Percentiles rank a stretch among this genome's conserved stretches.
These are phyloP conservation scores for Pleurotus salmoneostramineus DNA, from an alignment of 768 basidiomycete species.

Conservation along the genomic window DNA sequence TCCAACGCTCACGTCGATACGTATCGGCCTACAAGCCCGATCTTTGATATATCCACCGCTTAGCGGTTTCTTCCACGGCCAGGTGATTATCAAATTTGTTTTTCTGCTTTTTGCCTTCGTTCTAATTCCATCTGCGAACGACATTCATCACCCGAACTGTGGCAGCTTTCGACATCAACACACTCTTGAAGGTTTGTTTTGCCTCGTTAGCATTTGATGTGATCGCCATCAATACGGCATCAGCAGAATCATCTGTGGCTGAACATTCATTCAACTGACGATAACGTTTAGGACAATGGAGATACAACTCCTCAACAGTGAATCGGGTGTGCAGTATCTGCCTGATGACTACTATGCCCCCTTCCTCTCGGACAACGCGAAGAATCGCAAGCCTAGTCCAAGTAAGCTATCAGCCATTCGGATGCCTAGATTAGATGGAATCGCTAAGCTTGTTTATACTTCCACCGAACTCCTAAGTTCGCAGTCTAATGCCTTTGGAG, in stretches of 20 bases:
- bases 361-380: constrained; percentile 63
- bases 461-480: constrained; percentile 35
- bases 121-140: not conserved
- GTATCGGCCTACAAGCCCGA: not conserved
- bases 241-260: not conserved
- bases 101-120: not conserved
- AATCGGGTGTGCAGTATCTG: constrained; percentile 26
- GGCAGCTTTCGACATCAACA: not conserved
- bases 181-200: not conserved
- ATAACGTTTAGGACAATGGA: not conserved
- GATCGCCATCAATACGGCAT: not conserved
- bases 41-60: not conserved
- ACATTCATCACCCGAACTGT: not conserved
- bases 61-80: not conserved
- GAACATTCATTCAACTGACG: not conserved
- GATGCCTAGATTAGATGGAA: not conserved
- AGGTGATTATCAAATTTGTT: not conserved
- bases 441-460: not conserved
- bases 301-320: not conserved
- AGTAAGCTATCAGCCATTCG: constrained; percentile 35
- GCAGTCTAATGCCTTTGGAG: constrained; percentile 76
- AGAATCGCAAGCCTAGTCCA: constrained; percentile 56
- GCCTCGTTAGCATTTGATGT: not conserved
- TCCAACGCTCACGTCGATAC: not conserved
- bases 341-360: constrained; percentile 50